Conservation (phyloP, 1,284 basidiomycete species). For the Trichosporon faecale region DNA sequence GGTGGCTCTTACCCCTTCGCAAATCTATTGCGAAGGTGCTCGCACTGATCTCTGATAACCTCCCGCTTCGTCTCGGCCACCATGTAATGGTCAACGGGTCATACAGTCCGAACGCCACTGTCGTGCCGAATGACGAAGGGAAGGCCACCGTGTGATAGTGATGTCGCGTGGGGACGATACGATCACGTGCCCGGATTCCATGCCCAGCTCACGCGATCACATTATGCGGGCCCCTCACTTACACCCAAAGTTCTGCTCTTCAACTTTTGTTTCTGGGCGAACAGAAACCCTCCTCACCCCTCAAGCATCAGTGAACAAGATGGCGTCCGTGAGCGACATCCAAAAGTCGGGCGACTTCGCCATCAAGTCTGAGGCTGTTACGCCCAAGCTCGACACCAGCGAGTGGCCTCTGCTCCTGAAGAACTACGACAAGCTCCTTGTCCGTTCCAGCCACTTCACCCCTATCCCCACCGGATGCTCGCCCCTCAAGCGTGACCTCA, state of each 20-base stretch:
- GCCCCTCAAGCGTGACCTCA: conserved; percentile 89
- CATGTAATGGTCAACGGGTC: not conserved
- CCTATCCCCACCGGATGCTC: conserved; percentile 74
- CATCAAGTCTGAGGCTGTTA: conserved; percentile 71
- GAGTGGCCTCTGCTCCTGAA: conserved; percentile 97
- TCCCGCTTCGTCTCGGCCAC: not conserved
- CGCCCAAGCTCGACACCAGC: conserved; percentile 84
- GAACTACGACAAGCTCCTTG: conserved; percentile 95
- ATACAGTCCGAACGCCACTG: not conserved
- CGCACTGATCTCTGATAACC: not conserved
- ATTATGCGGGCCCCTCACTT: not conserved
- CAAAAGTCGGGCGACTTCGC: conserved; percentile 64
- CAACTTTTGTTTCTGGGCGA: conserved; percentile 5
- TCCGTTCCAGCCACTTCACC: conserved; percentile 95
- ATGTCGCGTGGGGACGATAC: not conserved
- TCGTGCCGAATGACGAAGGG: not conserved
- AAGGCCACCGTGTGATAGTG: not conserved
- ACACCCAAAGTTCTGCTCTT: not conserved
- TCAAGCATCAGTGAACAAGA: conserved; percentile 19
- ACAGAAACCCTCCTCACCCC: conserved; percentile 9
- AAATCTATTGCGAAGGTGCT: not conserved
- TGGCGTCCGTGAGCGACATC: conserved; percentile 43
- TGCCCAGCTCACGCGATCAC: not conserved
- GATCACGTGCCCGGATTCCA: not conserved
- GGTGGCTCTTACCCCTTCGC: not conserved